These are phyloP conservation scores for Podospora pseudocomata DNA, from an alignment of 495 filamentous ascomycete species.

Conservation along the genomic window DNA sequence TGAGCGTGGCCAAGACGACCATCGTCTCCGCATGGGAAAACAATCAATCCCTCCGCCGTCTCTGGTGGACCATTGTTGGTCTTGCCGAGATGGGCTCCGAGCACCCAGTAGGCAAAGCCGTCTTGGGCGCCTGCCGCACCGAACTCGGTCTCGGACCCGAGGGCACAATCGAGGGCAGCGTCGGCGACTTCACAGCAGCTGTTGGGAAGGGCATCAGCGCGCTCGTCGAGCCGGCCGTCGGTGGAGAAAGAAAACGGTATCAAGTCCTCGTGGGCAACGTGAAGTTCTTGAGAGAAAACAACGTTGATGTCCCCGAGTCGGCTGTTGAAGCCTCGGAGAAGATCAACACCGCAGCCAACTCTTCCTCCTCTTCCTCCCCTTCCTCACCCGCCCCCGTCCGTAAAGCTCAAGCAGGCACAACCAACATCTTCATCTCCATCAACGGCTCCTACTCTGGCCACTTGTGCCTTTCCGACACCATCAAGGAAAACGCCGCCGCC, in stretches of 20 bases:
- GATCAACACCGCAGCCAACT: constrained; percentile 47
- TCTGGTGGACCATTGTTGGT: constrained; percentile 95
- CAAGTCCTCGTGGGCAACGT: constrained; percentile 80
- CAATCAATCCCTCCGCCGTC: constrained; percentile 60
- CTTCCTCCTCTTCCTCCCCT: constrained; percentile 29
- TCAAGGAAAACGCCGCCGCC: constrained; percentile 83
- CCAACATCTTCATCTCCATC: constrained; percentile 88
- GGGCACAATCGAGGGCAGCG: constrained; percentile 70
- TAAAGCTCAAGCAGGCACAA: constrained; percentile 59
- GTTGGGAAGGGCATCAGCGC: constrained; percentile 87
- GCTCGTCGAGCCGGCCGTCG: constrained; percentile 68
- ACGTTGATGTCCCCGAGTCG: constrained; percentile 60
- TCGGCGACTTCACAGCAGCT: constrained; percentile 77
- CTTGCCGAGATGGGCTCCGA: constrained; percentile 91
- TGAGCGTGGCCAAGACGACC: constrained; percentile 75
- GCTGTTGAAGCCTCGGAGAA: constrained; percentile 54
- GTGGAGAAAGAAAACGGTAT: constrained; percentile 63
- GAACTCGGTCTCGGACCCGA: constrained; percentile 70
- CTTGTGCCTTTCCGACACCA: constrained; percentile 78
- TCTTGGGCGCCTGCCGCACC: constrained; percentile 66
- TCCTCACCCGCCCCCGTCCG: no score
- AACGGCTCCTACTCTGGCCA: constrained; percentile 74
- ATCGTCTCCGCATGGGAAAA: constrained; percentile 65
- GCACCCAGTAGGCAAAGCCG: constrained; percentile 88
- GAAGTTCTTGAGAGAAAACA: constrained; percentile 65